Percentiles rank a stretch among this genome's conserved stretches.
phyloP scores from a whole-genome alignment of 768 basidiomycete species.

The Termitomyces sp. region DNA sequence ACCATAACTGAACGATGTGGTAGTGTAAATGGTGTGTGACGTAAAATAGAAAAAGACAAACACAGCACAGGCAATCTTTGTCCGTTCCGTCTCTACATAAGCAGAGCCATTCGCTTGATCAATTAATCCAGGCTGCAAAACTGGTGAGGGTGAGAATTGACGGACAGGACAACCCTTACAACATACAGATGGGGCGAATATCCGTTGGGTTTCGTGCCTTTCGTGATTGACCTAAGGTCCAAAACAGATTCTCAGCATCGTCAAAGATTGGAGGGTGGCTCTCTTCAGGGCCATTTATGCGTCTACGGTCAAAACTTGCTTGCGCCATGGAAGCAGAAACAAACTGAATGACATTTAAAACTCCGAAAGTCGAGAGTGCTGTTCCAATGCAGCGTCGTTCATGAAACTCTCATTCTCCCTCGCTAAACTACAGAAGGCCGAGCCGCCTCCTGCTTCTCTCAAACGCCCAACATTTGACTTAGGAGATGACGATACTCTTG shows the following conservation, averaged over 20 bases:
- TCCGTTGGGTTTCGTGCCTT: constrained; percentile 54
- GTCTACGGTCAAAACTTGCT: constrained; percentile 73
- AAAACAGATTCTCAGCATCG: constrained; percentile 20
- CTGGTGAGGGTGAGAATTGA: constrained; percentile 37
- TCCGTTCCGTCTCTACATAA: constrained; percentile 89
- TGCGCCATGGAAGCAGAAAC: constrained; percentile 39
- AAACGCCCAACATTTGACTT: constrained; percentile 62
- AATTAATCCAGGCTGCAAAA: constrained; percentile 86
- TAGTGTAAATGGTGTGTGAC: constrained; percentile 5
- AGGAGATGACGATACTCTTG: constrained; percentile 57
- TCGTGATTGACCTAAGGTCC: constrained; percentile 38
- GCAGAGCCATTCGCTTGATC: constrained; percentile 95
- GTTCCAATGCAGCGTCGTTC: constrained; percentile 17
- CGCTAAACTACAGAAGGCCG: constrained; percentile 52
- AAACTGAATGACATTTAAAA: constrained; percentile 22
- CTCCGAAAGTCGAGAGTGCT: constrained; percentile 23
- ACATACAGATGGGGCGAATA: constrained; percentile 84
- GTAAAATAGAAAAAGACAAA: constrained; percentile 38
- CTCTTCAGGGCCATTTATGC: constrained; percentile 89
- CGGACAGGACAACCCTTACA: constrained; percentile 1
- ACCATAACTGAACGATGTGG: constrained; percentile 55
- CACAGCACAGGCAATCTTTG: constrained; percentile 97
- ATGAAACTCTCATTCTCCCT: constrained; percentile 95
- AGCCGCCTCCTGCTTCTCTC: constrained; percentile 40
- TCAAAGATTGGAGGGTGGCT: constrained; percentile 66